A percentile compares a stretch with the other conserved stretches of the same genome.
Conservation (phyloP, 208 protist species). For the Trichomonas tenax region DNA sequence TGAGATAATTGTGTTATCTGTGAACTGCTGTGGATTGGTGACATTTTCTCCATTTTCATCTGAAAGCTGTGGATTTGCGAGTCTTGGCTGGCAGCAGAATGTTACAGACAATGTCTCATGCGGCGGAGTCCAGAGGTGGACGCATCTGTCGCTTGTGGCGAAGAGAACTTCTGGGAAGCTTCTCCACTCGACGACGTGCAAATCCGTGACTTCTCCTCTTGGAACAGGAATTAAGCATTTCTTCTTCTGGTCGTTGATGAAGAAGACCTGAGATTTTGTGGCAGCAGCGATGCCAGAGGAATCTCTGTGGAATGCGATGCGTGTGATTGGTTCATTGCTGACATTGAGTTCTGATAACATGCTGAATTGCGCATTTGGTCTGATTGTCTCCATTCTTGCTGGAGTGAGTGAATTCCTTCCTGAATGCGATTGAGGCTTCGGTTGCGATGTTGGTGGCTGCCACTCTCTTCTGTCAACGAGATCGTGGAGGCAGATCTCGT, state of each 20-base stretch:
- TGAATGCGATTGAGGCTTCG: background rate
- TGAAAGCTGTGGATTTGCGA: background rate
- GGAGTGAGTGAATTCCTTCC: background rate
- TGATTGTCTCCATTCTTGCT: background rate
- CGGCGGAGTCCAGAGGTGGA: background rate
- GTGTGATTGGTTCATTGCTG: background rate
- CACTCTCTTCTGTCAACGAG: background rate
- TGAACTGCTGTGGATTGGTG: background rate
- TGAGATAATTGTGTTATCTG: background rate
- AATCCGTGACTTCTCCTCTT: background rate
- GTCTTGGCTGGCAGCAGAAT: background rate
- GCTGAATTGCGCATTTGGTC: background rate
- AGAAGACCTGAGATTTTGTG: background rate
- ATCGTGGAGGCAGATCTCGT: background rate
- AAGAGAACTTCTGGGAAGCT: background rate
- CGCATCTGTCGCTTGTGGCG: background rate
- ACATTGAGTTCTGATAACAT: background rate
- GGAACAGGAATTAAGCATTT: background rate
- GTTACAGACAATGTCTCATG: background rate
- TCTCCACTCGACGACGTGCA: background rate
- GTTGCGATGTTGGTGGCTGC: background rate
- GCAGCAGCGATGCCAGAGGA: background rate
- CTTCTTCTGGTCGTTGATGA: background rate
- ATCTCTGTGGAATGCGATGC: background rate
- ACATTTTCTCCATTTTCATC: no score